phyloP scores from a whole-genome alignment of 805 yeast genomes.

The Candida verbasci region DNA sequence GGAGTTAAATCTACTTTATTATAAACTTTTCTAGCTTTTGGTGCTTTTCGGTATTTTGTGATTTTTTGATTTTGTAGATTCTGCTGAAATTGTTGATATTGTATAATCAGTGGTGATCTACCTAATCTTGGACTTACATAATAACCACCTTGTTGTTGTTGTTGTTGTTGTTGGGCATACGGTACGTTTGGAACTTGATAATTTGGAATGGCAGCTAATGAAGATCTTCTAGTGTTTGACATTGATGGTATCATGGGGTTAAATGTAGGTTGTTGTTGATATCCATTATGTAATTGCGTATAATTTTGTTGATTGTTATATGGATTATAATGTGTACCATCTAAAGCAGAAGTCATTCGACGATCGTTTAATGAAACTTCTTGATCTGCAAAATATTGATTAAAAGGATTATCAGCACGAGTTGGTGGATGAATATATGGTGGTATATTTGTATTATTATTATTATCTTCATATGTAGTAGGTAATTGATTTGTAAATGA shows the following conservation, averaged over 20 bases:
- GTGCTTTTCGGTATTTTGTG: conserved; percentile 34
- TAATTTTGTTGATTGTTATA: background rate
- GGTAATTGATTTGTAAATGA: conserved; percentile 45
- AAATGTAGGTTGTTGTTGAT: background rate
- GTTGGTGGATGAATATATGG: conserved; percentile 40
- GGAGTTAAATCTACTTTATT: conserved; percentile 58
- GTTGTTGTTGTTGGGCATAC: conserved; percentile 7
- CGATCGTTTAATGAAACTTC: conserved; percentile 32
- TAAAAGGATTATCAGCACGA: conserved; percentile 42
- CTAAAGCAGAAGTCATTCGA: conserved; percentile 36
- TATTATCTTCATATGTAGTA: conserved; percentile 44
- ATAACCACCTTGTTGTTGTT: conserved; percentile 9
- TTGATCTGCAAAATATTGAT: conserved; percentile 36
- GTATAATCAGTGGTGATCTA: conserved; percentile 29
- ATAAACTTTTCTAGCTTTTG: conserved; percentile 42
- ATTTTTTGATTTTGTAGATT: conserved; percentile 18
- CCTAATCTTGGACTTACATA: conserved; percentile 13
- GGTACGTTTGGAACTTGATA: no score
- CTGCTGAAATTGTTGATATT: conserved; percentile 31
- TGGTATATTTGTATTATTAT: conserved; percentile 9
- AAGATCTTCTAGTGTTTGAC: conserved; percentile 15
- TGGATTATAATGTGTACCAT: conserved; percentile 11
- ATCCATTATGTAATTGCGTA: background rate
- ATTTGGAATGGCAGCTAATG: conserved; percentile 18
- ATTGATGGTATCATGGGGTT: background rate